A percentile compares a stretch with the other conserved stretches of the same genome.
These are phyloP conservation scores for Rhodotorula toruloides DNA, from an alignment of 768 basidiomycete genomes.

Conservation along the genomic window DNA sequence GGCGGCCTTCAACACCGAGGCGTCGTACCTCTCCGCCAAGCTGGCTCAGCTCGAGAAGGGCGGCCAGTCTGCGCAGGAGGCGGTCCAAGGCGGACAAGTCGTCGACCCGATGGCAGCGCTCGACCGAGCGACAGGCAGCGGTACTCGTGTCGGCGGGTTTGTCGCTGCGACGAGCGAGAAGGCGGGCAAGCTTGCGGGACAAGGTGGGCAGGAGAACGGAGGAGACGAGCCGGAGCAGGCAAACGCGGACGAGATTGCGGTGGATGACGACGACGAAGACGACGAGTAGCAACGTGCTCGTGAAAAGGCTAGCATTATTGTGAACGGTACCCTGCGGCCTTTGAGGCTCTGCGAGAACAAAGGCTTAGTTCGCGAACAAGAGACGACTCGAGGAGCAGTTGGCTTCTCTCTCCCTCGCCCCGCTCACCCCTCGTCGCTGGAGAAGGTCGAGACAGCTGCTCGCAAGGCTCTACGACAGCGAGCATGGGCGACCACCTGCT, in stretches of 20 bases:
- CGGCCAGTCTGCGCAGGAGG: constrained; percentile 20
- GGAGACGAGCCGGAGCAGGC: constrained; percentile 39
- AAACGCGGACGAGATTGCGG: constrained; percentile 81
- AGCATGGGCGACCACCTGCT: constrained; percentile 3
- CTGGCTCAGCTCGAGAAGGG: constrained; percentile 20
- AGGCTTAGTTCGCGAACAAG: too few species aligned
- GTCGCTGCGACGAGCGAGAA: constrained; percentile 48
- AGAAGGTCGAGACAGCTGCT: neutral
- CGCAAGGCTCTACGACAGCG: too few species aligned
- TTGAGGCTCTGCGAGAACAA: too few species aligned
- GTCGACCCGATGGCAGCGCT: constrained; percentile 41
- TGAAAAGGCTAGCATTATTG: too few species aligned
- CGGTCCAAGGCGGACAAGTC: constrained; percentile 2
- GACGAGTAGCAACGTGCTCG: too few species aligned
- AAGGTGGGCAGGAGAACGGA: neutral
- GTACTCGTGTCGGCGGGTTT: constrained; percentile 60
- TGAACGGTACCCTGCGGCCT: too few species aligned
- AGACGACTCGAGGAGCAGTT: too few species aligned
- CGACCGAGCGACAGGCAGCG: constrained; percentile 25
- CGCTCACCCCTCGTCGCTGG: neutral
- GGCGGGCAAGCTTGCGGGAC: constrained; percentile 19
- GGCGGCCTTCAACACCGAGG: constrained; percentile 97
- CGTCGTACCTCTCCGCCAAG: constrained; percentile 51
- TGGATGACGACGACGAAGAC: constrained; percentile 66
- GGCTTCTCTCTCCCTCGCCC: too few species aligned